Evolutionary conservation across 2,329 filamentous ascomycete species (phyloP), one percentile per base, ranked within the genome.

Genomic region (Torrubiella hemipterigena): DNA sequence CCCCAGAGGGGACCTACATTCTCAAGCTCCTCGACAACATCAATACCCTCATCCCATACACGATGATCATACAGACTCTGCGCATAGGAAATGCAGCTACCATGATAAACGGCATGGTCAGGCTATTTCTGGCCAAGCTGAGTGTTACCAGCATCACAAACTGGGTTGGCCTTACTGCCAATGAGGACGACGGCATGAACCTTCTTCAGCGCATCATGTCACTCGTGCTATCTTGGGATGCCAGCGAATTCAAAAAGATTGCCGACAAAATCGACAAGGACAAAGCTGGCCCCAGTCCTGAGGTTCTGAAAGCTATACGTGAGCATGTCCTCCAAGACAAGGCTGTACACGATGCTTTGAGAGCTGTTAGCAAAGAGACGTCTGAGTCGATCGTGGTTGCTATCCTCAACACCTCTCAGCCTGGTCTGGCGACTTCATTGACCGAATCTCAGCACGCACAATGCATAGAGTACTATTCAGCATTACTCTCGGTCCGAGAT

Each of bases 181-280:
- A 73, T 28, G 70, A 77, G 1, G 74, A 84, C 38, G 80, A 86
- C 42, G 82, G 82, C 28, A 83, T 84, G 79, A 91, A 87, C 47
- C 51, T 89, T 7, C 52, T 91, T 41, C 82, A 89, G 52, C 59
- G 77, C 26, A 86, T 91, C 39, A 75, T 89, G 15, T 80, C 74
- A 1, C 69, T 80, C 4, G 74, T 85, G 0, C 54, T 87, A 9
- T 67, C 70, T 5, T 86, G 79, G 77, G 83, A 91, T 43, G 71
- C 72, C 6, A 59, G 64, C 22, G 80, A 84, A 39, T 78, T 86
- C 38, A 72, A 73, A 36, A 79, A 77, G 49, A 63, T 69, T 2
- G 65, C 68, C 1, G 65, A 76, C 1, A 75, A 70, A 39, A 69
- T 85, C 27, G 78, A 81, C 40, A 76, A 72, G 31, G 55, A 63